Conservation (phyloP, 1,284 basidiomycete species). For the Mycena sp. region DNA sequence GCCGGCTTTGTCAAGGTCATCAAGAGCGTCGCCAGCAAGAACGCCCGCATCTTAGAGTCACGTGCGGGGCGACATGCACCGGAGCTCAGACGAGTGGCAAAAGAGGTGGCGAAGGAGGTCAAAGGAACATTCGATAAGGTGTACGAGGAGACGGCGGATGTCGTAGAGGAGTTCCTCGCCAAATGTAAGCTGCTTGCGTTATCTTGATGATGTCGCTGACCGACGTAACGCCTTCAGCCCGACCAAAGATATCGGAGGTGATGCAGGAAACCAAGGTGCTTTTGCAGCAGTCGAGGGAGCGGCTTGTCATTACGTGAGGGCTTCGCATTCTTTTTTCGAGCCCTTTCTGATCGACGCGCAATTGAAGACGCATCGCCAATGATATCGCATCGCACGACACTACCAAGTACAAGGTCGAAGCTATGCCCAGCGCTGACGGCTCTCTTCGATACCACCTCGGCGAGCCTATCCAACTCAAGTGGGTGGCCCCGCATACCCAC, state of each 20-base stretch:
- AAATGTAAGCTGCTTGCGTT: conserved; percentile 64
- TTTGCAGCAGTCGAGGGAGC: conserved; percentile 89
- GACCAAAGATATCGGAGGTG: conserved; percentile 77
- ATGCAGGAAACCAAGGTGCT: conserved; percentile 93
- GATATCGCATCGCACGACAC: conserved; percentile 85
- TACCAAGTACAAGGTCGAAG: conserved; percentile 77
- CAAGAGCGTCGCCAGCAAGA: conserved; percentile 88
- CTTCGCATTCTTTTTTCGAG: background rate
- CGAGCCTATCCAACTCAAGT: conserved; percentile 87
- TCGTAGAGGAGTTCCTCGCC: conserved; percentile 91
- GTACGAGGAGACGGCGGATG: conserved; percentile 88
- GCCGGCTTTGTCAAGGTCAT: conserved; percentile 98
- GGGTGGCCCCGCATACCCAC: conserved; percentile 89
- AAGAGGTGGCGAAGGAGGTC: conserved; percentile 89
- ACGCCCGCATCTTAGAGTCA: conserved; percentile 76
- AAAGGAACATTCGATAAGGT: conserved; percentile 95
- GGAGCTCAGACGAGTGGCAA: conserved; percentile 82
- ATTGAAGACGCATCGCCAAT: conserved; percentile 77
- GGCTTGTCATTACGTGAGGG: conserved; percentile 85
- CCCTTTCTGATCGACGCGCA: conserved; percentile 29
- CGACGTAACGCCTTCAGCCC: conserved; percentile 45
- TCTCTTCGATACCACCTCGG: conserved; percentile 86
- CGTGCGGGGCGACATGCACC: conserved; percentile 76
- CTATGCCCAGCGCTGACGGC: conserved; percentile 63
- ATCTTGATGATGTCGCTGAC: background rate